Evolutionary conservation across 129 eudicot species (phyloP).

Genomic region (Escallonia rubra): DNA sequence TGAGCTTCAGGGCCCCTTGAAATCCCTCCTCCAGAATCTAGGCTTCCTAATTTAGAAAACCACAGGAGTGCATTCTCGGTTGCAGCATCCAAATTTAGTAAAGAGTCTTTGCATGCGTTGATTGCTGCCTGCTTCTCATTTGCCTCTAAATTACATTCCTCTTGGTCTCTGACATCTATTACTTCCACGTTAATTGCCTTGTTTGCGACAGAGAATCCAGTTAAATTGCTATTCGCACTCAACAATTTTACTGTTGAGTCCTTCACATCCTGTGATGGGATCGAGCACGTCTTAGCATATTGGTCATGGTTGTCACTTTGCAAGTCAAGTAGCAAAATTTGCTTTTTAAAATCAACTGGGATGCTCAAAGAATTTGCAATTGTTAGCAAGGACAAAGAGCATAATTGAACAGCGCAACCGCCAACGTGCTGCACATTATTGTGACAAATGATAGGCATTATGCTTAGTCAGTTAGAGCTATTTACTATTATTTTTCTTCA

Average conservation of each 20-base stretch:
- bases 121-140: conserved; percentile 19
- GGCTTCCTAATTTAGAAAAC: conserved; percentile 29
- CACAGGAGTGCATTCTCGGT: conserved; percentile 42
- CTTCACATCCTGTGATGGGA: conserved; percentile 17
- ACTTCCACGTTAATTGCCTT: conserved; percentile 18
- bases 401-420: no score
- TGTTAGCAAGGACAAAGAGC: background rate
- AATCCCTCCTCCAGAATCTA: conserved; percentile 13
- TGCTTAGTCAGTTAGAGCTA: no score
- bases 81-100: conserved; percentile 42
- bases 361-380: background rate
- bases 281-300: background rate
- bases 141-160: conserved; percentile 11
- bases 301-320: background rate
- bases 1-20: conserved; percentile 25
- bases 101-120: conserved; percentile 45
- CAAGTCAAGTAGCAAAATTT: no score
- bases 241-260: conserved; percentile 7
- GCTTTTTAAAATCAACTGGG: background rate
- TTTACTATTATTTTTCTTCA: no score
- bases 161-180: conserved; percentile 8
- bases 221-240: conserved; percentile 10
- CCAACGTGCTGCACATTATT: no score
- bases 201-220: conserved; percentile 3
- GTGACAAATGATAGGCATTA: no score